A percentile compares a stretch with the other conserved stretches of the same genome.
These are phyloP conservation scores for Suhomyces terraborum DNA, from an alignment of 1,139 yeast species.

Conservation along the genomic window DNA sequence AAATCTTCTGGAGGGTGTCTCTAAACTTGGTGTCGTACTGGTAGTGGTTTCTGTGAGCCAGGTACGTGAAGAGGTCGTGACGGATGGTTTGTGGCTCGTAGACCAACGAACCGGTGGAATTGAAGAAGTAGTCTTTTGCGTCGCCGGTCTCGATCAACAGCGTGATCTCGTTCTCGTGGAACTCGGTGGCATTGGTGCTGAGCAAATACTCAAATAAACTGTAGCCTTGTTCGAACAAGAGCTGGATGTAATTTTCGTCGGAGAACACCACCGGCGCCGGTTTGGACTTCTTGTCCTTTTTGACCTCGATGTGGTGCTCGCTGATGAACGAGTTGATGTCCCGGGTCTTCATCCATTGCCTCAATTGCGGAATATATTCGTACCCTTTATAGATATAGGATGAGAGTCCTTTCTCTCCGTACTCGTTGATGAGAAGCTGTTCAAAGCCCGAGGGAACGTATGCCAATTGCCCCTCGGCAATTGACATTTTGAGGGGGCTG, in stretches of 20 bases:
- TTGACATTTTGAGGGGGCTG: conserved; percentile 33
- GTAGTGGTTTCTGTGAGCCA: conserved; percentile 11
- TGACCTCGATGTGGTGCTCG: conserved; percentile 7
- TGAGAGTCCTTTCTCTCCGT: conserved; percentile 24
- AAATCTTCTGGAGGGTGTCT: background rate
- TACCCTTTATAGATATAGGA: conserved; percentile 14
- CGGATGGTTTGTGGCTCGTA: conserved; percentile 23
- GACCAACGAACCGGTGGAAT: conserved; percentile 12
- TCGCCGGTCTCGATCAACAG: conserved; percentile 19
- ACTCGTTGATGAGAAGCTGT: conserved; percentile 32
- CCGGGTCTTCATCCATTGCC: conserved; percentile 32
- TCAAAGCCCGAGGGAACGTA: conserved; percentile 36
- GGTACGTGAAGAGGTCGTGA: conserved; percentile 28
- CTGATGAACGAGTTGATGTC: conserved; percentile 23
- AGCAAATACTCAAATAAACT: conserved; percentile 34
- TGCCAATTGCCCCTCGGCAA: conserved; percentile 37
- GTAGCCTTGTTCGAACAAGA: conserved; percentile 24
- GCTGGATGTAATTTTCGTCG: conserved; percentile 33
- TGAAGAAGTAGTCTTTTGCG: conserved; percentile 21
- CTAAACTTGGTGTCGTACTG: conserved; percentile 4
- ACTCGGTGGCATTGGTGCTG: conserved; percentile 31
- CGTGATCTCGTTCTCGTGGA: conserved; percentile 36
- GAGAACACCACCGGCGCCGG: conserved; percentile 25
- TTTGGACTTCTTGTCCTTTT: conserved; percentile 10
- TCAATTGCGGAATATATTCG: conserved; percentile 25